phyloP scores from a whole-genome alignment of 441 rosid species.

The Bruguiera hainesii region DNA sequence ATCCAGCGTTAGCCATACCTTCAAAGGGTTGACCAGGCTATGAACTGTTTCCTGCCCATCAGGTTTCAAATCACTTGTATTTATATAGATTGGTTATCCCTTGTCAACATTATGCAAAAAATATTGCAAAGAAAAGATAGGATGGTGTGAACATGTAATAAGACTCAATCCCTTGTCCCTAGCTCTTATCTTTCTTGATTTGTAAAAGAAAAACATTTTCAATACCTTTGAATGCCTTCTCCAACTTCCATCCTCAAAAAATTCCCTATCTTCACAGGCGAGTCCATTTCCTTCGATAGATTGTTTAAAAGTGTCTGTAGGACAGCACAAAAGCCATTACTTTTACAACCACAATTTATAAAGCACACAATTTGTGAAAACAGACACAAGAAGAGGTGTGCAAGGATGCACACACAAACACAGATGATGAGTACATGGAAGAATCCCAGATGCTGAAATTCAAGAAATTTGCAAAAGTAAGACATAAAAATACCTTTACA shows the following conservation, averaged over 20 bases:
- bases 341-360: background rate
- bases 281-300: conserved; percentile 74
- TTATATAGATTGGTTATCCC: background rate
- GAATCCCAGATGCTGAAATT: too few species aligned
- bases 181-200: background rate
- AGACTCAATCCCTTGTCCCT: background rate
- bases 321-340: conserved; percentile 10
- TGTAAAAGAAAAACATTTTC: conserved; percentile 3
- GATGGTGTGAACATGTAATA: background rate
- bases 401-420: background rate
- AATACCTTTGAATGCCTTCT: conserved; percentile 89
- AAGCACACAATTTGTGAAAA: background rate
- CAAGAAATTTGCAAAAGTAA: background rate
- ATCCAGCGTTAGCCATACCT: background rate
- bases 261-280: conserved; percentile 66
- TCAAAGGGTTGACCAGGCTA: background rate
- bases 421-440: background rate
- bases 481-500: conserved; percentile 49
- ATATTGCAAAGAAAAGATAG: background rate
- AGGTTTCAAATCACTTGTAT: background rate
- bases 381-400: background rate
- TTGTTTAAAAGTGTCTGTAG: conserved; percentile 58
- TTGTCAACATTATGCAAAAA: background rate
- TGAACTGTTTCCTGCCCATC: background rate
- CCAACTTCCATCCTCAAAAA: conserved; percentile 96